Evolutionary conservation across 140 eudicot genomes (phyloP).

Genomic region (Flaveria floridana): DNA sequence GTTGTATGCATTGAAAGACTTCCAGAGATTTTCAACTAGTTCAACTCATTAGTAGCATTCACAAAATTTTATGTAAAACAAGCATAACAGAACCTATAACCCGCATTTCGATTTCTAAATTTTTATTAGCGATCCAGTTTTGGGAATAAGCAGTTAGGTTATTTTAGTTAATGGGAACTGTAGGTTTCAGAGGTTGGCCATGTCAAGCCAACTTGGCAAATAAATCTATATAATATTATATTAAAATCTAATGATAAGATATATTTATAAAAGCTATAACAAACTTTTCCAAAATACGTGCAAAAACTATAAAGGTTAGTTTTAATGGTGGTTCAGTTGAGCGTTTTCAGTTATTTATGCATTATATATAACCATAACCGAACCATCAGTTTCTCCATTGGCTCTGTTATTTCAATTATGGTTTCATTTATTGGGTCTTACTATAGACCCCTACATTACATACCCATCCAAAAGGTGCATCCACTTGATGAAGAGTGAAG

Average conservation of each 20-base stretch:
- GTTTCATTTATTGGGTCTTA: no score
- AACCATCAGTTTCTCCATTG: background rate
- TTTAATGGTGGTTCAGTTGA: background rate
- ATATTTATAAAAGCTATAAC: no score
- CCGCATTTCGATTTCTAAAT: background rate
- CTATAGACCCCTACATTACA: constrained; percentile 3
- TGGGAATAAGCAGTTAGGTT: background rate
- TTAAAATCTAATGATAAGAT: no score
- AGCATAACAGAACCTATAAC: background rate
- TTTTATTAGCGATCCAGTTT: background rate
- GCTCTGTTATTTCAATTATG: background rate
- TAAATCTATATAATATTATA: background rate
- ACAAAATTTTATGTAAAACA: background rate
- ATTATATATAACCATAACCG: background rate
- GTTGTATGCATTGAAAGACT: background rate
- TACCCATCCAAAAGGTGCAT: constrained; percentile 67
- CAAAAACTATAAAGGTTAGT: background rate
- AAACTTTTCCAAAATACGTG: background rate
- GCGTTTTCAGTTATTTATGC: background rate
- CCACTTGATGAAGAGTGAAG: constrained; percentile 65
- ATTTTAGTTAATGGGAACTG: background rate
- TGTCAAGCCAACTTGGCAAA: background rate
- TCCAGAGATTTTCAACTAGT: background rate
- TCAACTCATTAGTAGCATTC: background rate
- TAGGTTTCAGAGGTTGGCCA: background rate